Conservation (phyloP, 2,329 filamentous ascomycete species). For the Bisporella sp. region DNA sequence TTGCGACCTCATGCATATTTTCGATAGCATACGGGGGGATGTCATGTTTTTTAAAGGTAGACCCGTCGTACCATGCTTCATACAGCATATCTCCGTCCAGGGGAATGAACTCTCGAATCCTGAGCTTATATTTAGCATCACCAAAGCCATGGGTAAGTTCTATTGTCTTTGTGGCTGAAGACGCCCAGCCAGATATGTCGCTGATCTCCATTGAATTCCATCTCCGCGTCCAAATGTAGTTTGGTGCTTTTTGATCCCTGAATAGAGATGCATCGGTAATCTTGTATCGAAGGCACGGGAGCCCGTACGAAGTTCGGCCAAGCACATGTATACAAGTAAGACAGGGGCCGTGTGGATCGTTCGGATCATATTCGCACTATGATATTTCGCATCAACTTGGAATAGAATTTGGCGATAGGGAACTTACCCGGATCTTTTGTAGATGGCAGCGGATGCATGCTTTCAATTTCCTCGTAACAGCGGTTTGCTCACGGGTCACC, state of each 20-base stretch:
- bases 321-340: neutral
- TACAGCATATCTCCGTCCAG: slow-evolving; percentile 19
- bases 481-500: too few species aligned
- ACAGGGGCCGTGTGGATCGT: neutral
- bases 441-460: neutral
- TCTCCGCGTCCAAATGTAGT: slow-evolving; percentile 1
- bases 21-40: slow-evolving; percentile 4
- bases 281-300: neutral
- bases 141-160: slow-evolving; percentile 14
- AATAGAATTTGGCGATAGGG: too few species aligned
- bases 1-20: slow-evolving; percentile 2
- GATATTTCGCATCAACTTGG: too few species aligned
- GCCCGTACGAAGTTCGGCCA: neutral
- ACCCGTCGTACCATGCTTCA: slow-evolving; percentile 11
- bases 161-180: slow-evolving; percentile 14
- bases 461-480: neutral
- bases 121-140: slow-evolving; percentile 14
- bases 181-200: slow-evolving; percentile 20
- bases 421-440: neutral
- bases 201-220: slow-evolving; percentile 24
- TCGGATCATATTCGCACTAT: neutral
- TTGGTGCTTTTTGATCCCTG: neutral
- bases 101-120: slow-evolving; percentile 20
- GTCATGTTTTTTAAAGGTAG: slow-evolving; percentile 3
- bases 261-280: neutral